These are phyloP conservation scores for Combretum micranthum DNA, from an alignment of 345 rosid species.

Conservation along the genomic window DNA sequence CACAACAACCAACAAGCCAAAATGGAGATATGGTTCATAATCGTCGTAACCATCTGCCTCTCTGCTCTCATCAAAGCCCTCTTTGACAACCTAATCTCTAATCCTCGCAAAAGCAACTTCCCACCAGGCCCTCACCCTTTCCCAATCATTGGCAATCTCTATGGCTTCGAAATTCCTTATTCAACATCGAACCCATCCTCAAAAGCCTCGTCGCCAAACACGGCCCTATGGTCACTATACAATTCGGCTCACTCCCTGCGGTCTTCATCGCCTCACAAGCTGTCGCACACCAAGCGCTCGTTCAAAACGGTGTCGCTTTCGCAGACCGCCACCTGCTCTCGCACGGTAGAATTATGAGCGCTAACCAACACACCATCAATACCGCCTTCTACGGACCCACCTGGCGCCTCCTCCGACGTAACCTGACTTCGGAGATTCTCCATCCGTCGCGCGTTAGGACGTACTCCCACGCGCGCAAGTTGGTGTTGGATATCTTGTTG, in stretches of 20 bases:
- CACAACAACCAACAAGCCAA: neutral
- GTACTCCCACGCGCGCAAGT: neutral
- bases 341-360: too few species aligned
- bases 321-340: conserved; percentile 1
- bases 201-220: neutral
- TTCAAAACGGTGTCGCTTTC: conserved; percentile 1
- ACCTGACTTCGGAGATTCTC: conserved; percentile 8
- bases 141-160: conserved; percentile 5
- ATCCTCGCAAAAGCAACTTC: neutral
- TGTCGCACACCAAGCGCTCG: conserved; percentile 3
- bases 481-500: conserved; percentile 1
- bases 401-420: too few species aligned
- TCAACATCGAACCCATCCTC: conserved; percentile 4
- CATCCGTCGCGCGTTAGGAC: conserved; percentile 1
- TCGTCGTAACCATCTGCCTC: neutral
- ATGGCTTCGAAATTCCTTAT: neutral
- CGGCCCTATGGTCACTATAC: conserved; percentile 4
- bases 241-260: neutral
- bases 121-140: conserved; percentile 2
- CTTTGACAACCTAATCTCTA: neutral
- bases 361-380: too few species aligned
- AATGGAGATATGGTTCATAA: conserved; percentile 1
- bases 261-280: neutral
- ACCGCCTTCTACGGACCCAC: too few species aligned
- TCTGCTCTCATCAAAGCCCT: neutral